Base-by-base conservation (phyloP, 495 filamentous ascomycete genomes). In the Xylaria venustula region DNA sequence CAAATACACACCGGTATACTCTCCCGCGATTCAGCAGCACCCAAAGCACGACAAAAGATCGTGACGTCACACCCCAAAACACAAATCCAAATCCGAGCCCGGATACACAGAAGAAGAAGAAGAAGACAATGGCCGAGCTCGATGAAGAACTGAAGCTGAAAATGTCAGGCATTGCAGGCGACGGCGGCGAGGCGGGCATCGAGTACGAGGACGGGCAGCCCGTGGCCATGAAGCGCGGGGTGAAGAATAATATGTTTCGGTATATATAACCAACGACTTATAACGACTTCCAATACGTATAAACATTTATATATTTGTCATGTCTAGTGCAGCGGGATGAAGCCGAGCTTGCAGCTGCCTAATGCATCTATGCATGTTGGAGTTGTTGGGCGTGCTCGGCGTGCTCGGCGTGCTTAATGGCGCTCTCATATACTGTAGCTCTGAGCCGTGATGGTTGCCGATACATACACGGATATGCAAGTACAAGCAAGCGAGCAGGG, bases 141-240 rank as follows among this genome's bases (percentile, higher is more conserved):
- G 90, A 94, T 69, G 83, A 87, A 47, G 88, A 91, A 62, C 72
- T 94, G 6, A 78, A 77, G 23, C 69, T 79, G 61, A 88, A 87
- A 64, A 81, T 93, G 56, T 85, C 88, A 63, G 83, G 82, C 17
- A 80, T 91, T 15, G 81, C 88, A 1, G 90, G 91, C 3, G 89
- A 87, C 17, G 91, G 91, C 28, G 91, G 90, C 7, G 85, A 80
- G 40, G 79, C 88, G n/a, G 91, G 91, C 1, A 77, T 93, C 8
- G 90, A 93, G 74, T 86, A 88, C 62, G 90, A 93, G 69, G 83
- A 93, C 64, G 91, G 91, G 0, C 79, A 88, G 67, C 84, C 90
- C 1, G 84, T 83, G 8, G 77, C 87, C 1, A 90, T 93, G 88
- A 94, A 93, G 73, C 78, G 90, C 46, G 78, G 86, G 30, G 91